These are phyloP conservation scores for Malus hybrid DNA, from an alignment of 331 rosid genomes.

Conservation along the genomic window DNA sequence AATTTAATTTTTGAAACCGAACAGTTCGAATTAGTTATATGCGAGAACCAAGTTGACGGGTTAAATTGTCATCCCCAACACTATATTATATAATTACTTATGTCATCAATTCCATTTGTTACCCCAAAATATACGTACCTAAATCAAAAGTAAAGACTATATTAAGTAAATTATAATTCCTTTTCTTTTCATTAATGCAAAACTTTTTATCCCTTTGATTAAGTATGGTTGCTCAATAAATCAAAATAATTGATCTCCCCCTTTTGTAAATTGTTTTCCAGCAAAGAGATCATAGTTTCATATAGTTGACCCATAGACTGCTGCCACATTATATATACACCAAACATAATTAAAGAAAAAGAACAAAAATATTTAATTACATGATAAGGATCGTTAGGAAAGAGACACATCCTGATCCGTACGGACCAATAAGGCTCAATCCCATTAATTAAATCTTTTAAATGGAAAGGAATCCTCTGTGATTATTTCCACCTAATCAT, in stretches of 20 bases:
- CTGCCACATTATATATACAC: neutral
- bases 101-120: neutral
- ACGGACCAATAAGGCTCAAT: constrained; percentile 28
- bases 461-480: neutral
- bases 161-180: neutral
- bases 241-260: constrained; percentile 1
- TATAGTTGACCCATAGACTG: constrained; percentile 18
- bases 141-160: neutral
- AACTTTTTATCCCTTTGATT: neutral
- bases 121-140: neutral
- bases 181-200: neutral
- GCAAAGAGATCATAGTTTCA: constrained; percentile 18
- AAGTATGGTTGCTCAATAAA: neutral
- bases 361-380: neutral
- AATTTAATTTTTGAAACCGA: no score
- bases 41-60: no score
- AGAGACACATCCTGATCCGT: constrained; percentile 40
- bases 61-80: neutral
- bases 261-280: constrained; percentile 23
- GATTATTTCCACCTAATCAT: no score
- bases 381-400: constrained; percentile 13
- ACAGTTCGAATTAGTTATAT: no score
- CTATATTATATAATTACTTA: neutral
- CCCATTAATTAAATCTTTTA: constrained; percentile 20
- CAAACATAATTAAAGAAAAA: neutral